Evolutionary conservation across 2,329 filamentous ascomycete species (phyloP), one percentile per base, ranked within the genome.

Genomic region (Phoma sp.): DNA sequence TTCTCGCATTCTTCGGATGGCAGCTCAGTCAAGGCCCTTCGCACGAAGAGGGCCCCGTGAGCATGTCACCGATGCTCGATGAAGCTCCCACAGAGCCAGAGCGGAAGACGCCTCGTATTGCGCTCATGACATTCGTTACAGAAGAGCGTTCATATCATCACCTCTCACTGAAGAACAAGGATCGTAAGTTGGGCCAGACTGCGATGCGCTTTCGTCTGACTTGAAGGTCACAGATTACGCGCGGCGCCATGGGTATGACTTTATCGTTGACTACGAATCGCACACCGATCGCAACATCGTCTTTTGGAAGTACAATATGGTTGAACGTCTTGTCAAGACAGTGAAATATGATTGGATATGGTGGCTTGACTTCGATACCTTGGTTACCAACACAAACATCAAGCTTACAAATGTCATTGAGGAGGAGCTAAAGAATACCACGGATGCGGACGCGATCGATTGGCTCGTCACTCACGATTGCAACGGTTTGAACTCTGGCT

Each of bases 291-390:
- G 61, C 43, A 66, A 60, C 27, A 66, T 68, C 10, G 65, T 70
- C 24, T 77, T 66, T 59, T 73, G 70, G 64, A 78, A 77, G 51
- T 71, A 73, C 49, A 63, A 75, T 55, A 76, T 77, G 71, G 64
- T 71, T 5, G 67, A 73, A 50, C 65, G 66, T n/a, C 57, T 74
- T 13, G 66, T 75, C 57, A 68, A 70, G 29, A 57, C 62, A 6
- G 58, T 59, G 36, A 70, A 69, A 52, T 72, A 73, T 52, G 72
- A 77, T 49, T 78, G 75, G 76, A 67, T 78, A 18, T 78, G 75
- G 76, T 77, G 74, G 73, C 57, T 77, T 8, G 75, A 78, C 57
- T 75, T 75, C 38, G 75, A 78, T 55, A 76, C 74, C 0, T 59
- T 78, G 13, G 70, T 78, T 56, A 78, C 73, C 11, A 76, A 77